These are phyloP conservation scores for Tolypocladium pustulatum DNA, from an alignment of 2,329 filamentous ascomycete genomes.

Conservation along the genomic window DNA sequence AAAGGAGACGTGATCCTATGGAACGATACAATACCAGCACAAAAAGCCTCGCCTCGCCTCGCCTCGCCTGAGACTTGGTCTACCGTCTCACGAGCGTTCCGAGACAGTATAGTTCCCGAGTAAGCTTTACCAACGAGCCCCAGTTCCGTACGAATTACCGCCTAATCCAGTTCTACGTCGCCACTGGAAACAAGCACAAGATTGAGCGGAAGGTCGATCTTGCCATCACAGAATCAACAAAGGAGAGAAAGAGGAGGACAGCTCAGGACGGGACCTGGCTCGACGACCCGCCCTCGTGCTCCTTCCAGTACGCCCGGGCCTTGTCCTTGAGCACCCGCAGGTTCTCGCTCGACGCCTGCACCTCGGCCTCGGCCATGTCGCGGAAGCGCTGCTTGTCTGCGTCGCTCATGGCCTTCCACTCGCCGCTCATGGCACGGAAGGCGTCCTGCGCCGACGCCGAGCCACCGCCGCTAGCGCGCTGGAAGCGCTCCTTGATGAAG, in stretches of 20 bases:
- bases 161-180: background rate
- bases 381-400: constrained; percentile 31
- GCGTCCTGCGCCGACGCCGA: constrained; percentile 7
- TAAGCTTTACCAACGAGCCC: background rate
- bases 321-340: constrained; percentile 18
- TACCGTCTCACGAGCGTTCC: background rate
- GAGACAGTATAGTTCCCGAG: background rate
- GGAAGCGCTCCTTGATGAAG: constrained; percentile 28
- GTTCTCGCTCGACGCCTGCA: constrained; percentile 5
- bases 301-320: constrained; percentile 11
- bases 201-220: background rate
- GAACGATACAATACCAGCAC: background rate
- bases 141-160: background rate
- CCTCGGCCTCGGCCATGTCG: constrained; percentile 14
- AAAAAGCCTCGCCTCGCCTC: background rate
- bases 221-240: background rate
- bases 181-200: background rate
- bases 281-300: constrained; percentile 1
- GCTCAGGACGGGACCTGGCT: constrained; percentile 3
- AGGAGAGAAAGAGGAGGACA: background rate
- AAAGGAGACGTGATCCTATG: background rate
- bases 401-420: constrained; percentile 33
- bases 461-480: constrained; percentile 11
- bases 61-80: background rate
- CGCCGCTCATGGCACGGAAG: constrained; percentile 13